Base-by-base conservation (phyloP, 148 eudicot species). In the Chenopodium quinoa region DNA sequence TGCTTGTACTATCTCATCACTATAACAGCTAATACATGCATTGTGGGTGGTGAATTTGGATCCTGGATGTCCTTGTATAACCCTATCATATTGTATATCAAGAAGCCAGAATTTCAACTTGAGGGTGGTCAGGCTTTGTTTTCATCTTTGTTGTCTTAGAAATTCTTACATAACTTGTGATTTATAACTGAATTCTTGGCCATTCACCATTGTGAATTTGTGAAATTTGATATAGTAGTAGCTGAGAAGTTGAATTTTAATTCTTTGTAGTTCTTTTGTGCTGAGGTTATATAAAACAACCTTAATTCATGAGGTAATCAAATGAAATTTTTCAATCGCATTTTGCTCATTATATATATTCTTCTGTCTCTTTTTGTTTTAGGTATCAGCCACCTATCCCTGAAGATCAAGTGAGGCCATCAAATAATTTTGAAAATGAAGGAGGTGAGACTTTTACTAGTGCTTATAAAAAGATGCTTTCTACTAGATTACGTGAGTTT, bases 311-410 rank as follows among this genome's bases (percentile, higher is more conserved):
- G 54, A 11, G 54, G 54, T 50, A 2, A 10, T 50, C 14, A 50
- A 13, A 50, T 56, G 62, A 14, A 56, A 56, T 3, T 1, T 56
- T 56, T 56, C 22, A 5, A 9, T 56, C 4, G 62, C 62, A 56
- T 56, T 56, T 4, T 67, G 9, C 72, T 69, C 31, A 67, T 13
- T 4, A 3, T 34, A 16, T 31, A 7, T 31, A 7, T 31, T 3
- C 32, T 75, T 65, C 19, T 16, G 11, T 75, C 73, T 64, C 58
- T 37, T 67, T 48, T 3, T 75, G 7, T 67, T 83, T 54, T 71
- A 84, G 86, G 40, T 84, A 84, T 84, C 86, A 84, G 64, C 81
- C 86, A 32, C 86, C 86, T 7, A 76, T 84, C 69, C 83, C 86
- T 9, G 86, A 69, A 50, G 86, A 84, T 66, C 86, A 84, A 80